A percentile compares a stretch with the other conserved stretches of the same genome.
Evolutionary conservation across 2,329 filamentous ascomycete genomes (phyloP).

Genomic region (Penicillium polonicum): DNA sequence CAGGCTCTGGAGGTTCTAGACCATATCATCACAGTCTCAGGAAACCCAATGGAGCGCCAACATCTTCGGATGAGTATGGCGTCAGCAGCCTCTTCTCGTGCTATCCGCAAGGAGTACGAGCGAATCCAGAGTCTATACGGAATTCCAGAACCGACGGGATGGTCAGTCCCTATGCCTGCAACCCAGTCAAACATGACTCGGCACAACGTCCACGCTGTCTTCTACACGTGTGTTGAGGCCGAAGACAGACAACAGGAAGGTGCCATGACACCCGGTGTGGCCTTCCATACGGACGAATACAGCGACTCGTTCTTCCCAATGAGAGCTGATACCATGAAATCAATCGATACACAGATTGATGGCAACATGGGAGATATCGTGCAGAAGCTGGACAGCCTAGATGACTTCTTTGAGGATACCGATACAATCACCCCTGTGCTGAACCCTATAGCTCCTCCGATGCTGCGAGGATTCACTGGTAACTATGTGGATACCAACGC

Average conservation of each 20-base stretch:
- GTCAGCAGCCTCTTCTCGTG: constrained; percentile 71
- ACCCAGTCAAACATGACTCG: constrained; percentile 83
- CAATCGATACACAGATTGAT: constrained; percentile 64
- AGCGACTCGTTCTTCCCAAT: constrained; percentile 76
- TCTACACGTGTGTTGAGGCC: constrained; percentile 82
- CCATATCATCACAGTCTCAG: constrained; percentile 91
- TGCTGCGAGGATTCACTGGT: constrained; percentile 53
- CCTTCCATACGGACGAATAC: constrained; percentile 86
- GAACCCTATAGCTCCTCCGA: constrained; percentile 36
- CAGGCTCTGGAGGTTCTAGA: constrained; percentile 89
- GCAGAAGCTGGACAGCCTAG: constrained; percentile 72
- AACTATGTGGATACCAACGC: constrained; percentile 72
- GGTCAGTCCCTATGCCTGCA: constrained; percentile 92
- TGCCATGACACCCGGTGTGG: constrained; percentile 77
- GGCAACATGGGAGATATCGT: constrained; percentile 80
- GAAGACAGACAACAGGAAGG: constrained; percentile 59
- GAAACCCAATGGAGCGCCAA: constrained; percentile 87
- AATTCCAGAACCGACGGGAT: constrained; percentile 91
- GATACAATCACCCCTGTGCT: constrained; percentile 60
- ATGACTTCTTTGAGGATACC: constrained; percentile 76
- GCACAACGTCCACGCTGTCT: constrained; percentile 90
- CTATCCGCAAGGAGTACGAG: constrained; percentile 90
- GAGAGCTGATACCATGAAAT: constrained; percentile 88
- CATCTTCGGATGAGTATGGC: constrained; percentile 99
- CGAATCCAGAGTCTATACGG: constrained; percentile 92